Conservation (phyloP, 176 grass and related monocot species). For the Eleusine indica region DNA sequence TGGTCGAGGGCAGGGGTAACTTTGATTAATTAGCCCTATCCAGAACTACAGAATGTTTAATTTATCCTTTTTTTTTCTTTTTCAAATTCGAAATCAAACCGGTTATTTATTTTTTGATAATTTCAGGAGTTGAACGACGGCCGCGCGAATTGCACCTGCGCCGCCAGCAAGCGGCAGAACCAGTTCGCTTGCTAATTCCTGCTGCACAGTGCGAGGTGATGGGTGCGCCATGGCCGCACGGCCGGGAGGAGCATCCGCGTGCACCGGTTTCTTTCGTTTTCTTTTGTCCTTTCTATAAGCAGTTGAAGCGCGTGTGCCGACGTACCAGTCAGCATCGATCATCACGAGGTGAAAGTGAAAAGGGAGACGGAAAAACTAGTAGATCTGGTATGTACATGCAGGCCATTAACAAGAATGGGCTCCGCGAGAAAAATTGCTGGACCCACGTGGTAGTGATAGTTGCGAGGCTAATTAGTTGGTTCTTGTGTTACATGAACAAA, state of each 20-base stretch:
- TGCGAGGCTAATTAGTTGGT: neutral
- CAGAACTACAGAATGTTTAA: neutral
- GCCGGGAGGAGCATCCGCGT: constrained; percentile 6
- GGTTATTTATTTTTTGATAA: neutral
- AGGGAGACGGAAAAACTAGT: neutral
- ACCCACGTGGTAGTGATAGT: neutral
- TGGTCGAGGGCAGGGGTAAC: constrained; percentile 45
- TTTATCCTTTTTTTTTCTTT: neutral
- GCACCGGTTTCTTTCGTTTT: neutral
- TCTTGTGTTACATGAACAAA: neutral
- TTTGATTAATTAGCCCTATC: constrained; percentile 20
- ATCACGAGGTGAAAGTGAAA: neutral
- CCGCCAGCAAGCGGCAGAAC: constrained; percentile 60
- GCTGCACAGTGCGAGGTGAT: neutral
- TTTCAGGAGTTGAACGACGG: constrained; percentile 63
- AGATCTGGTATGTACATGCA: constrained; percentile 13
- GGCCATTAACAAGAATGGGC: neutral
- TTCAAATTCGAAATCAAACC: neutral
- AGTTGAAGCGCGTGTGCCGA: neutral
- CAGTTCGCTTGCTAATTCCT: constrained; percentile 37
- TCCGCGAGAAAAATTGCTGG: neutral
- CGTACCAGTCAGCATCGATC: neutral
- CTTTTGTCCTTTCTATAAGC: neutral
- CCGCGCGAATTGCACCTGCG: constrained; percentile 68
- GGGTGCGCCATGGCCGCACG: constrained; percentile 5